Percentiles rank a stretch among this genome's conserved stretches.
phyloP scores from a whole-genome alignment of 1,139 yeast genomes.

The Yamadazyma dendronema region DNA sequence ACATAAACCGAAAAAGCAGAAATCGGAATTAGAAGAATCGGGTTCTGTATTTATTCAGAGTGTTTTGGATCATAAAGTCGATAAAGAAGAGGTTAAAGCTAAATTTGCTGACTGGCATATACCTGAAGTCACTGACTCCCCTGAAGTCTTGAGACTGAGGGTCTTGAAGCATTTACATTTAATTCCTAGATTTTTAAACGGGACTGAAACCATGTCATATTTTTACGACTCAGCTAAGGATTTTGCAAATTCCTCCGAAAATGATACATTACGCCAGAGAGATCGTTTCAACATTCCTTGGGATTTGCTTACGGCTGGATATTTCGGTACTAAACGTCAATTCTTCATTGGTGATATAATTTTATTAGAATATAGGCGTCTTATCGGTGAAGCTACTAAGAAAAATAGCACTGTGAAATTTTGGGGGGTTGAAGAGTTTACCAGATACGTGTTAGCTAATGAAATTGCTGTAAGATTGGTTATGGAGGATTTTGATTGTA shows the following conservation, averaged over 20 bases:
- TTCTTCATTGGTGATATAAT: constrained; percentile 44
- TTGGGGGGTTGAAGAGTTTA: constrained; percentile 60
- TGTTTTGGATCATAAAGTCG: constrained; percentile 6
- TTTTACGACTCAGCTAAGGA: constrained; percentile 50
- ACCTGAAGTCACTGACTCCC: constrained; percentile 29
- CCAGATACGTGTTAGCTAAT: constrained; percentile 60
- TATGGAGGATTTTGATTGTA: constrained; percentile 42
- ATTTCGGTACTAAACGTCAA: constrained; percentile 59
- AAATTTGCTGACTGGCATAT: constrained; percentile 22
- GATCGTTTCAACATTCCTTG: constrained; percentile 51
- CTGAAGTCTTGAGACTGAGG: constrained; percentile 21
- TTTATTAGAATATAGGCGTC: constrained; percentile 22
- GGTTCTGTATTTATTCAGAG: background rate
- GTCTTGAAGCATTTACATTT: constrained; percentile 28
- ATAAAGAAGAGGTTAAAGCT: constrained; percentile 15
- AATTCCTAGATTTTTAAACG: constrained; percentile 45
- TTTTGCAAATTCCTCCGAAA: constrained; percentile 33
- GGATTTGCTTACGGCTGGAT: constrained; percentile 55
- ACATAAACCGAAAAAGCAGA: too few species aligned
- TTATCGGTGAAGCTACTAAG: constrained; percentile 24
- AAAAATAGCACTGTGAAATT: constrained; percentile 49
- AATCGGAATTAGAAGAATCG: too few species aligned
- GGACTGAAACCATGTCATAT: constrained; percentile 36
- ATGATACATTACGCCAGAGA: constrained; percentile 43
- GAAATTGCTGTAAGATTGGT: constrained; percentile 56